A percentile compares a stretch with the other conserved stretches of the same genome.
Evolutionary conservation across 805 yeast species (phyloP).

Genomic region (Zygoascus tannicola): DNA sequence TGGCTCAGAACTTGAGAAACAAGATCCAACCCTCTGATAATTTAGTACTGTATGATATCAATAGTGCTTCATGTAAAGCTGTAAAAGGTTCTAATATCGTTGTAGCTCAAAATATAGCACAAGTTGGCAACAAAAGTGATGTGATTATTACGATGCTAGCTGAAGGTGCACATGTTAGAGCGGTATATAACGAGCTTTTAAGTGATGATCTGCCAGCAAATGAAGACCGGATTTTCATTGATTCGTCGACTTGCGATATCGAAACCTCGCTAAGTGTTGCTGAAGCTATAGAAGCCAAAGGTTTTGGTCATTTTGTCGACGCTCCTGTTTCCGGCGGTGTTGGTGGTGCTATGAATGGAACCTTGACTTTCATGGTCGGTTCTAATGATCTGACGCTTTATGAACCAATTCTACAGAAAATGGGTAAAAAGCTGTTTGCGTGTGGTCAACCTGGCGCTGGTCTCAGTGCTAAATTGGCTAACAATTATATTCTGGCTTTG

Average conservation of each 20-base stretch:
- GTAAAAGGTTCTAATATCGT: slow-evolving; percentile 20
- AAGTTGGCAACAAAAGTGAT: slow-evolving; percentile 20
- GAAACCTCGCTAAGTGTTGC: slow-evolving; percentile 38
- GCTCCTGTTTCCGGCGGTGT: slow-evolving; percentile 52
- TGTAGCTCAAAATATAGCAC: slow-evolving; percentile 15
- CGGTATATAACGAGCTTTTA: slow-evolving; percentile 34
- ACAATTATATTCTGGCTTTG: slow-evolving; percentile 44
- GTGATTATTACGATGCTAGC: slow-evolving; percentile 46
- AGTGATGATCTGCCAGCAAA: slow-evolving; percentile 20
- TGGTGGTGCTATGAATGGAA: slow-evolving; percentile 43
- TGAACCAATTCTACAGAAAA: slow-evolving; percentile 27
- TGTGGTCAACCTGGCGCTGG: slow-evolving; percentile 47
- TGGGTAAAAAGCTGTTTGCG: slow-evolving; percentile 42
- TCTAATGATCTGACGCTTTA: slow-evolving; percentile 23
- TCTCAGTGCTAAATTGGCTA: slow-evolving; percentile 45
- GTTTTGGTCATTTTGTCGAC: slow-evolving; percentile 37
- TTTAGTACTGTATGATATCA: slow-evolving; percentile 38
- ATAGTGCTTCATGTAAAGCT: slow-evolving; percentile 24
- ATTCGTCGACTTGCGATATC: slow-evolving; percentile 45
- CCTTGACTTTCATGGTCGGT: slow-evolving; percentile 46
- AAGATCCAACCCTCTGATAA: slow-evolving; percentile 32
- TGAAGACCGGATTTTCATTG: slow-evolving; percentile 31
- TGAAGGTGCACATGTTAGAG: slow-evolving; percentile 41
- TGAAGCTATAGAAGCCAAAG: slow-evolving; percentile 29
- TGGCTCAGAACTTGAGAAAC: slow-evolving; percentile 42